These are phyloP conservation scores for Carallia brachiata DNA, from an alignment of 345 rosid genomes.

Conservation along the genomic window DNA sequence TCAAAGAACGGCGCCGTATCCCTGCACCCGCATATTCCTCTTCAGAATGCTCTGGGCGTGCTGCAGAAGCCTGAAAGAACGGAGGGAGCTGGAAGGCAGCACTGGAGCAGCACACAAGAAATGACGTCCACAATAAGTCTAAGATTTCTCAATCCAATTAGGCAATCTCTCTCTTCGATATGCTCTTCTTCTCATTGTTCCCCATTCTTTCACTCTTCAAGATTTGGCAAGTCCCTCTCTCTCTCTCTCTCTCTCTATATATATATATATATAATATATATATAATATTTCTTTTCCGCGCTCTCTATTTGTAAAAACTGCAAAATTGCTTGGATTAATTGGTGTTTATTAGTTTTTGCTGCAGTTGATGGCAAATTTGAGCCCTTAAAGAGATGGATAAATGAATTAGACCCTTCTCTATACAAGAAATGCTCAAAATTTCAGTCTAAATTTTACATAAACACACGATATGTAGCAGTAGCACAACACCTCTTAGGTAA, in stretches of 20 bases:
- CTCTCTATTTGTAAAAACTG: too few species aligned
- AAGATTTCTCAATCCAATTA: constrained; percentile 24
- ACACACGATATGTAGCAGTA: neutral
- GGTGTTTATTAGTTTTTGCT: neutral
- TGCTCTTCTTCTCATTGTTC: neutral
- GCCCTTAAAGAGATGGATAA: constrained; percentile 26
- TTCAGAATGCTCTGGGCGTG: too few species aligned
- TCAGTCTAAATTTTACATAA: constrained; percentile 9
- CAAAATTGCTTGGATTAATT: neutral
- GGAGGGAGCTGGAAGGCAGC: neutral
- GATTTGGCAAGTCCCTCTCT: neutral
- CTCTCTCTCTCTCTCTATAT: too few species aligned
- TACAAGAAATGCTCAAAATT: constrained; percentile 6
- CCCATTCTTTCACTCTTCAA: neutral
- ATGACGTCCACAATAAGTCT: constrained; percentile 19
- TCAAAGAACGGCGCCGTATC: too few species aligned
- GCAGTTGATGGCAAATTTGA: constrained; percentile 25
- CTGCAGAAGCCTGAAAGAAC: neutral
- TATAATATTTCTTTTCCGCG: too few species aligned
- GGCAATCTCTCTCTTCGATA: constrained; percentile 10
- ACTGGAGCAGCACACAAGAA: neutral
- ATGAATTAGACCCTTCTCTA: constrained; percentile 12
- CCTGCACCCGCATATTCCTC: too few species aligned
- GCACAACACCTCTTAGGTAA: constrained; percentile 20
- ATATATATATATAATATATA: too few species aligned